These are phyloP conservation scores for Taphrina communis DNA, from an alignment of 1,139 yeast genomes.

Conservation along the genomic window DNA sequence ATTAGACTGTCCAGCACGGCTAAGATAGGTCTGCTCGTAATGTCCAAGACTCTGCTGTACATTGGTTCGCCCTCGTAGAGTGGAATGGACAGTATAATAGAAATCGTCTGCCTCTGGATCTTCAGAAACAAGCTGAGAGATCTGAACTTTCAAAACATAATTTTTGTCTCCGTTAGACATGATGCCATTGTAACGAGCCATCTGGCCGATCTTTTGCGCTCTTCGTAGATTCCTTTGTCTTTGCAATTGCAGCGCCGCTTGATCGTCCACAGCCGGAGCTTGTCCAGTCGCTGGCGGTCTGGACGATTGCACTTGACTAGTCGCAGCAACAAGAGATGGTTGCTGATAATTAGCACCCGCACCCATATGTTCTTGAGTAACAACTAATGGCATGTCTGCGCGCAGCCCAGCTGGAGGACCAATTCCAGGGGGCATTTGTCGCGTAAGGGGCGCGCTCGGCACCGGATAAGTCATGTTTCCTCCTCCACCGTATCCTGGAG, in stretches of 20 bases:
- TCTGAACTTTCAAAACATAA: conserved; percentile 89
- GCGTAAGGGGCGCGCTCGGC: conserved; percentile 44
- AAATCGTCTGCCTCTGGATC: conserved; percentile 98
- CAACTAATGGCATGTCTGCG: conserved; percentile 43
- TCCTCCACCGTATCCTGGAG: conserved; percentile 27
- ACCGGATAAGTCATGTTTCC: conserved; percentile 42
- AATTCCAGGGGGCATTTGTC: conserved; percentile 41
- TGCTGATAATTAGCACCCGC: conserved; percentile 27
- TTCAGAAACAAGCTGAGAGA: conserved; percentile 93
- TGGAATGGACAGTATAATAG: conserved; percentile 90
- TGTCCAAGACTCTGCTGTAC: conserved; percentile 58
- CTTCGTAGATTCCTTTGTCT: conserved; percentile 48
- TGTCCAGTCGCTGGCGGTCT: neutral
- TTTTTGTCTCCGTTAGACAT: conserved; percentile 98
- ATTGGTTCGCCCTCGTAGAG: conserved; percentile 62
- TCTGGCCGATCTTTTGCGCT: conserved; percentile 53
- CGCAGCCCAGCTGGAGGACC: conserved; percentile 49
- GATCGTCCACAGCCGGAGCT: conserved; percentile 13
- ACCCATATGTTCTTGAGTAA: neutral
- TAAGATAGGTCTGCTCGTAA: conserved; percentile 93
- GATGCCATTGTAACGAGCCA: conserved; percentile 83
- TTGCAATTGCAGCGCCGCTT: conserved; percentile 36
- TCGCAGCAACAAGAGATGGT: neutral
- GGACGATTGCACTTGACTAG: neutral
- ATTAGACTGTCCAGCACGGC: conserved; percentile 87